A percentile compares a stretch with the other conserved stretches of the same genome.
Conservation (phyloP, 2,329 filamentous ascomycete species). For the Beauveria sp. region DNA sequence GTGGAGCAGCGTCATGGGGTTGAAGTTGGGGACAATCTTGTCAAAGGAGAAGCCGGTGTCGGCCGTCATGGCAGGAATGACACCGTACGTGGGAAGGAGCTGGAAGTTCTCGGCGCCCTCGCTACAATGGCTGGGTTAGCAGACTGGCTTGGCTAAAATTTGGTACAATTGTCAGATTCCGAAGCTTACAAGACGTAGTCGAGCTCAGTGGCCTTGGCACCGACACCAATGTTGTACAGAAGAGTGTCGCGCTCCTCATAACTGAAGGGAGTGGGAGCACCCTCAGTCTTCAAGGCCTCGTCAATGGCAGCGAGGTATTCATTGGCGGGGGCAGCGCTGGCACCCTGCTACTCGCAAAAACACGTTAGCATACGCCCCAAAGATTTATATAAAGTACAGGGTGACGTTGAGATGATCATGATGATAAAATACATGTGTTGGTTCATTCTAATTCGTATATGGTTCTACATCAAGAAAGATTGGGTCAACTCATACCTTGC, state of each 20-base stretch:
- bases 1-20: constrained; percentile 96
- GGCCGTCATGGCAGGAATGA: constrained; percentile 88
- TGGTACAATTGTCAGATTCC: neutral
- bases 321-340: constrained; percentile 33
- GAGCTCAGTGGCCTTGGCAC: constrained; percentile 83
- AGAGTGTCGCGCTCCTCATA: constrained; percentile 85
- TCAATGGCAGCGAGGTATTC: constrained; percentile 69
- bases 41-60: constrained; percentile 71
- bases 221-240: constrained; percentile 91
- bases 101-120: constrained; percentile 92
- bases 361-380: constrained; percentile 15
- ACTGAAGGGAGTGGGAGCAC: constrained; percentile 64
- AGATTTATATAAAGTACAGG: neutral
- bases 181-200: constrained; percentile 64
- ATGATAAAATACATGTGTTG: constrained; percentile 7
- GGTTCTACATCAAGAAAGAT: constrained; percentile 12
- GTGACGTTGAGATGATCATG: neutral
- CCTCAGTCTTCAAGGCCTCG: constrained; percentile 63
- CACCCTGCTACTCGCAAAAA: constrained; percentile 18
- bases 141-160: neutral
- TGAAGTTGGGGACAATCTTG: constrained; percentile 90
- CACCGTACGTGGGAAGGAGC: constrained; percentile 88
- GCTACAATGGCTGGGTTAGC: constrained; percentile 19
- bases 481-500: constrained; percentile 47
- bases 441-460: constrained; percentile 15